These are phyloP conservation scores for Xylaria cubensis DNA, from an alignment of 495 filamentous ascomycete species.

Conservation along the genomic window DNA sequence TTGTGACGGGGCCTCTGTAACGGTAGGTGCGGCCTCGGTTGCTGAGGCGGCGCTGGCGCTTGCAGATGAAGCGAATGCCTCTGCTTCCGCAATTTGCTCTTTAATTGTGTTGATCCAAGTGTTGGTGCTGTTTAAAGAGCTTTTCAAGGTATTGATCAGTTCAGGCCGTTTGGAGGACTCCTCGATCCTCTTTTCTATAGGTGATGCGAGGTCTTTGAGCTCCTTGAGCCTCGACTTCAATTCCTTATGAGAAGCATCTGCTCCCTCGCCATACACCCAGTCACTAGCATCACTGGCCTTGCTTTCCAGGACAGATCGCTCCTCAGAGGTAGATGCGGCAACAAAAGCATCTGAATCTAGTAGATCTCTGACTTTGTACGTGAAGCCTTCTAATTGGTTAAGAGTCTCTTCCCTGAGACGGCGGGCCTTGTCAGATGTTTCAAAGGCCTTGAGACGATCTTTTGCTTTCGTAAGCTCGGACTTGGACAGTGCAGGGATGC, in stretches of 20 bases:
- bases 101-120: conserved; percentile 59
- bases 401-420: conserved; percentile 82
- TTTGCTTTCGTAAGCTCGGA: conserved; percentile 70
- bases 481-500: conserved; percentile 62
- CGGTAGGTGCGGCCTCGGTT: conserved; percentile 46
- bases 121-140: conserved; percentile 63
- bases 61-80: conserved; percentile 54
- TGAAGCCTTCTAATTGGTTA: conserved; percentile 92
- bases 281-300: conserved; percentile 73
- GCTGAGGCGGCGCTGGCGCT: conserved; percentile 49
- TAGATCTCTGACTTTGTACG: conserved; percentile 85
- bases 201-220: conserved; percentile 72
- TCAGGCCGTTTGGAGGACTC: conserved; percentile 72
- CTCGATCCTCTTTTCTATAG: conserved; percentile 70
- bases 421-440: conserved; percentile 79
- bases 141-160: conserved; percentile 66
- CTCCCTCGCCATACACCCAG: conserved; percentile 90
- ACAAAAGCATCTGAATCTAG: conserved; percentile 77
- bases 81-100: conserved; percentile 54
- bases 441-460: conserved; percentile 78
- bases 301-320: conserved; percentile 66
- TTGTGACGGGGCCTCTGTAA: conserved; percentile 49
- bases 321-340: conserved; percentile 66
- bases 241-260: conserved; percentile 71
- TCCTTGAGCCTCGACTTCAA: conserved; percentile 75